Base-by-base conservation (phyloP, 306 rosid species). In the Biancaea sappan region DNA sequence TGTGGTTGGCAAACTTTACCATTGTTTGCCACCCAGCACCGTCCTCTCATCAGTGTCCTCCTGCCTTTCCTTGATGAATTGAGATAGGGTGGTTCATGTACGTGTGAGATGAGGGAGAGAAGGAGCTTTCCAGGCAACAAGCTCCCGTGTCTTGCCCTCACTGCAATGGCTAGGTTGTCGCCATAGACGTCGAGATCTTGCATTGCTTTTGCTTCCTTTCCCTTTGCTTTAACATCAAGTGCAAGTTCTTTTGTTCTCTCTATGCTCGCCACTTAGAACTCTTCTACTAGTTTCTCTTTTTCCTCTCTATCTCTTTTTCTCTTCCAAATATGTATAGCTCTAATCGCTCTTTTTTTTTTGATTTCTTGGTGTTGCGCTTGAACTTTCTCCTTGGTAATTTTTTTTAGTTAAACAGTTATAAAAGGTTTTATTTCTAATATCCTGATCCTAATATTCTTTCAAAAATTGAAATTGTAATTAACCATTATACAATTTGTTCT, bases 101-200 rank as follows among this genome's bases (percentile, higher is more conserved):
- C 53, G 90, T 92, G 8, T 92, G 92, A 22, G 88, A 88, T 0
- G 97, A 79, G 57, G 84, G 87, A 65, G 86, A 90, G 87, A 87
- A 56, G 85, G 93, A 94, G 70, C 48, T 94, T 1, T 92, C 91
- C 3, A 78, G 84, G 71, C 96, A 92, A 66, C 76, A 86, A 79
- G 99, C 96, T 0, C 91, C 97, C 0, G 99, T 97, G 12, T 82
- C 89, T 0, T 94, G 99, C 41, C 99, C 99, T 69, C 53, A 78
- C 81, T 94, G 99, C 60, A 82, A 84, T 10, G 99, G 95, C 21
- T 92, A 94, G 66, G 99, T 94, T 35, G 82, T 86, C 71, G 96
- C 88, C 68, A 70, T 78, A 74, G 97, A 92, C 43, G 93, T 92
- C 2, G 97, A 94, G 76, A 79, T 80, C 18, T 80, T 79, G 64